Base-by-base conservation (phyloP, 2,329 filamentous ascomycete genomes). In the Teratosphaeria viscida region DNA sequence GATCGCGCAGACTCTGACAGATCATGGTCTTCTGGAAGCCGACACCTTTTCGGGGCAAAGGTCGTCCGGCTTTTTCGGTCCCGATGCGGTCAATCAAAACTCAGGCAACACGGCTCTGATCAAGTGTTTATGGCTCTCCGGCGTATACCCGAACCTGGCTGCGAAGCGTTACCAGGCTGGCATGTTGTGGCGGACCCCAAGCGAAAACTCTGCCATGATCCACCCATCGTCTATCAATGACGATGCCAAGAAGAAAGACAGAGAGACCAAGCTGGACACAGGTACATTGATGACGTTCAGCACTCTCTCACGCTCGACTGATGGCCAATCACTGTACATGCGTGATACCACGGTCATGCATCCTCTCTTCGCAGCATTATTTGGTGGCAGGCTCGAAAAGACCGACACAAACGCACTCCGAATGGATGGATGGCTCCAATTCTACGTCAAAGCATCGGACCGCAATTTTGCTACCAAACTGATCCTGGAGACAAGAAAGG, bases 131-230 rank as follows among this genome's bases (percentile, higher is more conserved):
- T 63, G 76, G 3, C 61, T 77, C 12, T 75, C 78, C 19, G 77
- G 77, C 11, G 65, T 76, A 26, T 74, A 76, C 59, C 77, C 78
- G 2, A 80, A 81, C 56, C 54, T 81, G 29, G 78, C 74, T 3
- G 67, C 73, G 47, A 66, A 65, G 19, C 60, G 61, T 8, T 49
- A 59, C 19, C 43, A 59, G 23, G 62, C 63, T 32, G 49, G 62
- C 12, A 55, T 57, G 19, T 29, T 57, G 11, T 66, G 64, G 52
- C 66, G 68, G 14, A 75, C 73, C 2, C 59, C 61, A 2, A 62
- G 57, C 54, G 69, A 72, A 59, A 61, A 65, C 1, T 59, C 54
- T 32, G 64, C 65, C 26, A 52, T 72, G 27, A 68, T 73, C 35
- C 69, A 71, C 53, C 66, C 66, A 2, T 60, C 59, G n/a, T 72